Percentiles rank a stretch among this genome's conserved stretches.
These are phyloP conservation scores for Picochlorum sp. DNA, from an alignment of 139 green algal genomes.

Conservation along the genomic window DNA sequence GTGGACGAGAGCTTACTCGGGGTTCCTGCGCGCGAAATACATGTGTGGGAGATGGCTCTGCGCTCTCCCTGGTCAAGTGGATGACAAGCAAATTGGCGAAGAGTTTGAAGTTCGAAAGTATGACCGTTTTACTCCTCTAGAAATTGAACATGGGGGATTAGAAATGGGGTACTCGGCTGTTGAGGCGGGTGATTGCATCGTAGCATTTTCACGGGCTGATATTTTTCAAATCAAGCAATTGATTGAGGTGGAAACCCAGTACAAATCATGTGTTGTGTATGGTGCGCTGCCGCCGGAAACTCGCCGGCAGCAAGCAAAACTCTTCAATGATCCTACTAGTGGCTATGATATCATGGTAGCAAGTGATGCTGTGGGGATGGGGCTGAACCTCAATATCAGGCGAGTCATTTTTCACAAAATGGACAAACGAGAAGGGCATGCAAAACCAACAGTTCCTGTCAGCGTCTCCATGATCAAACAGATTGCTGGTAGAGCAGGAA, in stretches of 20 bases:
- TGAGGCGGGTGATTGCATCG: conserved; percentile 80
- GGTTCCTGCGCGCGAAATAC: conserved; percentile 71
- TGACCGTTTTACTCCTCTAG: conserved; percentile 22
- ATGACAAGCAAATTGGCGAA: conserved; percentile 56
- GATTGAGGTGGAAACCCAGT: conserved; percentile 43
- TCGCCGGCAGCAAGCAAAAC: conserved; percentile 61
- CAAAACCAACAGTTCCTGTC: conserved; percentile 8
- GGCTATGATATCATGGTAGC: conserved; percentile 80
- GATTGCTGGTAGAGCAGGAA: conserved; percentile 41
- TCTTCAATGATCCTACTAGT: conserved; percentile 79
- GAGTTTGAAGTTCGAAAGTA: conserved; percentile 43
- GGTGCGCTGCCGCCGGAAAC: conserved; percentile 81
- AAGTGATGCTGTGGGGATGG: conserved; percentile 93
- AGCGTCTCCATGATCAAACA: conserved; percentile 32
- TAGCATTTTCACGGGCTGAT: conserved; percentile 79
- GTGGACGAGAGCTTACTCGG: conserved; percentile 90
- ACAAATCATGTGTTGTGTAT: conserved; percentile 69
- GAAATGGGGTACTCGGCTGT: conserved; percentile 31
- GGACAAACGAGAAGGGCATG: conserved; percentile 62
- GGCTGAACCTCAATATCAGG: conserved; percentile 93
- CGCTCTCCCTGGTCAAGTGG: conserved; percentile 59
- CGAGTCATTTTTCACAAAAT: conserved; percentile 81
- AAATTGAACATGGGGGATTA: conserved; percentile 21
- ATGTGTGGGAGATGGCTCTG: conserved; percentile 89
- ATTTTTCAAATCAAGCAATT: conserved; percentile 69